Conservation (phyloP, 2,329 filamentous ascomycete species). For the Aureobasidium sp. region DNA sequence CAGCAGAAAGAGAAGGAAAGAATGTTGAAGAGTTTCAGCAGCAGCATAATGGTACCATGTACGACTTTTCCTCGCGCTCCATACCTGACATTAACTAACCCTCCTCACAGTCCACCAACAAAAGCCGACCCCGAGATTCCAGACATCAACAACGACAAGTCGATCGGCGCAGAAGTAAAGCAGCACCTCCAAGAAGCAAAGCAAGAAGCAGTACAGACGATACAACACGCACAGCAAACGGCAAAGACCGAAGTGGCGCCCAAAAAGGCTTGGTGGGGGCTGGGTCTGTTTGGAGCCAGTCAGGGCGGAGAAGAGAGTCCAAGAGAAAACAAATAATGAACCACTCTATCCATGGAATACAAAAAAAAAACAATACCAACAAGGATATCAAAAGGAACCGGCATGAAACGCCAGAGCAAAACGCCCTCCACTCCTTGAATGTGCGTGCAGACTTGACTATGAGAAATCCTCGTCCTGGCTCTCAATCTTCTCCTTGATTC, state of each 20-base stretch:
- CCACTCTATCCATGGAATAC: neutral
- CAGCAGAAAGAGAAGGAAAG: conserved; percentile 20
- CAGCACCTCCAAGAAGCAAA: neutral
- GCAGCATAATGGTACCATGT: conserved; percentile 15
- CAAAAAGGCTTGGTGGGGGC: conserved; percentile 16
- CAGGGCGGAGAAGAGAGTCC: conserved; percentile 15
- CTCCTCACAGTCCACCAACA: neutral
- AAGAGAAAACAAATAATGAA: neutral
- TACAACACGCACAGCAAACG: conserved; percentile 5
- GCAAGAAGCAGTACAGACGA: neutral
- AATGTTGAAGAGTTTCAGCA: conserved; percentile 17
- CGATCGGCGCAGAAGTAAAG: conserved; percentile 10
- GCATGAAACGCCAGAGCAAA: neutral
- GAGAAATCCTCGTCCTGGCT: conserved; percentile 63
- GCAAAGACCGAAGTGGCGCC: conserved; percentile 14
- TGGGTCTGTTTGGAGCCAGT: conserved; percentile 11
- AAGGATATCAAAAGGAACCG: conserved; percentile 6
- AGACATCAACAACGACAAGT: conserved; percentile 10
- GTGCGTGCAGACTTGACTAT: conserved; percentile 28
- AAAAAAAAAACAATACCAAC: neutral
- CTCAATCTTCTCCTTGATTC: conserved; percentile 78
- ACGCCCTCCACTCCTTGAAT: neutral
- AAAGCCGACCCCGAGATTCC: conserved; percentile 16
- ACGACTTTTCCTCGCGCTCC: neutral
- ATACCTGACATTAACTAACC: neutral